A percentile compares a stretch with the other conserved stretches of the same genome.
Evolutionary conservation across 2,329 filamentous ascomycete species (phyloP).

Genomic region (Claviceps sp.): DNA sequence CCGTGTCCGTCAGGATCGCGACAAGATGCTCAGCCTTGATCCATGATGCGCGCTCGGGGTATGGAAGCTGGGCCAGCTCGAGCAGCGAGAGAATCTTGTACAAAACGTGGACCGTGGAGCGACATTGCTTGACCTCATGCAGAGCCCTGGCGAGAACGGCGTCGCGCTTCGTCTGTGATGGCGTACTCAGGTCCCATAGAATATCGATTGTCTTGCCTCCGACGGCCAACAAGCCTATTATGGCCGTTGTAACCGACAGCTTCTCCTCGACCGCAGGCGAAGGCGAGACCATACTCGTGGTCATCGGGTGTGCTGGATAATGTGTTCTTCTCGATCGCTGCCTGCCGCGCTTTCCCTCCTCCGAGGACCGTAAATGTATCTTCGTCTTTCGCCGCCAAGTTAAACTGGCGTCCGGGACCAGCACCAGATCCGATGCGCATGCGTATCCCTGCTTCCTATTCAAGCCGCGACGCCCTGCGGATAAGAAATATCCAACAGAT

Average conservation of each 20-base stretch:
- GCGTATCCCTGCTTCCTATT: no score
- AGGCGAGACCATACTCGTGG: slow-evolving; percentile 1
- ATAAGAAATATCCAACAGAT: not conserved
- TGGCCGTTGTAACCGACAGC: slow-evolving; percentile 23
- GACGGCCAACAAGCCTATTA: slow-evolving; percentile 23
- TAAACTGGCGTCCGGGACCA: not conserved
- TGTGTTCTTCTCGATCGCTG: not conserved
- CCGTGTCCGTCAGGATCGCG: slow-evolving; percentile 22
- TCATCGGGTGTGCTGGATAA: not conserved
- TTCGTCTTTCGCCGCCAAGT: not conserved
- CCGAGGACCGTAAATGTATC: not conserved
- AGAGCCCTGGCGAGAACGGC: slow-evolving; percentile 17
- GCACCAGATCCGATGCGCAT: no score
- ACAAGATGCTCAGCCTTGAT: slow-evolving; percentile 22
- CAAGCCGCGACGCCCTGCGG: no score
- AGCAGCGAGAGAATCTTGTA: slow-evolving; percentile 22
- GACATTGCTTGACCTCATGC: slow-evolving; percentile 23
- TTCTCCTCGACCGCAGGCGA: slow-evolving; percentile 10
- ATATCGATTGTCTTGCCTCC: slow-evolving; percentile 20
- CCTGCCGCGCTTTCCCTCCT: not conserved
- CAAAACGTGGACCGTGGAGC: slow-evolving; percentile 23
- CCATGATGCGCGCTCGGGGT: slow-evolving; percentile 22
- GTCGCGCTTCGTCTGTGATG: slow-evolving; percentile 14
- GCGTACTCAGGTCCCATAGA: slow-evolving; percentile 21
- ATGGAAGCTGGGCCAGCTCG: slow-evolving; percentile 19